phyloP scores from a whole-genome alignment of 2,329 filamentous ascomycete genomes.

The Aureobasidium melanogenum region DNA sequence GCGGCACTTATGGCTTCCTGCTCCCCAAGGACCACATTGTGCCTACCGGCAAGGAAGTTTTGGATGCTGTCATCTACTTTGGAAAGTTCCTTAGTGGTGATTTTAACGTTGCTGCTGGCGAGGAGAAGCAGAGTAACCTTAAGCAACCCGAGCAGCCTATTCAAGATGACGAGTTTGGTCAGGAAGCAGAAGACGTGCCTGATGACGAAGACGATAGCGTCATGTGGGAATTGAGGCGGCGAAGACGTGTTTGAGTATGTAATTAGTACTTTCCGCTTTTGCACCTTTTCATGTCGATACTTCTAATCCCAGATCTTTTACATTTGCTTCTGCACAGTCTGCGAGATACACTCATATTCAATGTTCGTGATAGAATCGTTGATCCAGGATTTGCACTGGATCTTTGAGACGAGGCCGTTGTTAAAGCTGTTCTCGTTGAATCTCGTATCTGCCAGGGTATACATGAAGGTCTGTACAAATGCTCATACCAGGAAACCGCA shows the following conservation, averaged over 20 bases:
- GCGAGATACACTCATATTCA: no score
- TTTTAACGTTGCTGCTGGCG: slow-evolving; percentile 21
- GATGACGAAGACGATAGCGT: neutral
- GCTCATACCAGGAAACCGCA: neutral
- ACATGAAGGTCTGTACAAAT: neutral
- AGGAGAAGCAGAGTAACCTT: neutral
- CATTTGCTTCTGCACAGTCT: no score
- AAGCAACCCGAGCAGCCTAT: neutral
- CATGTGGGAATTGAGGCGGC: slow-evolving; percentile 2
- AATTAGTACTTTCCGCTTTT: neutral
- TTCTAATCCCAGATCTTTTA: neutral
- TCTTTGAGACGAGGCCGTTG: no score
- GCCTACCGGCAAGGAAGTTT: slow-evolving; percentile 79
- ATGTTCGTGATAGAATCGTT: no score
- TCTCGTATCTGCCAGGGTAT: neutral
- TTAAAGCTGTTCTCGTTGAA: neutral
- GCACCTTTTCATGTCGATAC: neutral
- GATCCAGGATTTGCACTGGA: no score
- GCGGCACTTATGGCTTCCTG: slow-evolving; percentile 87
- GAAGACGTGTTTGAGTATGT: neutral
- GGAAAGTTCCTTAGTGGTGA: slow-evolving; percentile 62
- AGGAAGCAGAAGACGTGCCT: neutral
- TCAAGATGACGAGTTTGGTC: neutral
- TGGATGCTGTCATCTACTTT: slow-evolving; percentile 74
- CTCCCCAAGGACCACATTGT: slow-evolving; percentile 79